phyloP scores from a whole-genome alignment of 2,329 filamentous ascomycete species.

The Ophiocordyceps polyrhachis-furcata region DNA sequence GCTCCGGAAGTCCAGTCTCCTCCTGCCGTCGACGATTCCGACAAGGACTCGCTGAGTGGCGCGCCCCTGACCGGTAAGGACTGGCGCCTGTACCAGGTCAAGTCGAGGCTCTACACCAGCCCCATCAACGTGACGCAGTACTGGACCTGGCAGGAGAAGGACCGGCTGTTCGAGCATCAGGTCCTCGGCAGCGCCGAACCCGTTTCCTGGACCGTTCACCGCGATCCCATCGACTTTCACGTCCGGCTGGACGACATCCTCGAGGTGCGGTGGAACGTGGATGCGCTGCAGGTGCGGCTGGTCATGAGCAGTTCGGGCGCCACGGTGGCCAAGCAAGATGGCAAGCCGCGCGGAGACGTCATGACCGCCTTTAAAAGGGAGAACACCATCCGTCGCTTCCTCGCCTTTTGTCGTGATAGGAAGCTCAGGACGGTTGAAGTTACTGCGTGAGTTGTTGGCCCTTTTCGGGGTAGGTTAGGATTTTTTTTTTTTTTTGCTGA shows the following conservation, averaged over 20 bases:
- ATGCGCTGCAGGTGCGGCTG: slow-evolving; percentile 23
- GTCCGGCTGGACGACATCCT: slow-evolving; percentile 26
- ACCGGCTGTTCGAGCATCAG: slow-evolving; percentile 31
- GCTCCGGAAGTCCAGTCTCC: background rate
- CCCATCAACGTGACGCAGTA: slow-evolving; percentile 32
- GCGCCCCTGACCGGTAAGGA: slow-evolving; percentile 26
- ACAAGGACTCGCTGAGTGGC: slow-evolving; percentile 29
- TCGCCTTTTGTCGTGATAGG: slow-evolving; percentile 26
- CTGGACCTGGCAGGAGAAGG: slow-evolving; percentile 29
- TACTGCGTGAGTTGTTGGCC: slow-evolving; percentile 18
- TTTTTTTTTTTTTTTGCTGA: background rate
- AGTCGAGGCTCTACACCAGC: slow-evolving; percentile 26
- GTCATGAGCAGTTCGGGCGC: slow-evolving; percentile 14
- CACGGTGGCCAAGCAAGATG: slow-evolving; percentile 10
- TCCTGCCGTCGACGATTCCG: slow-evolving; percentile 25
- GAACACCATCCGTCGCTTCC: slow-evolving; percentile 32
- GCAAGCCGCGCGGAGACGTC: slow-evolving; percentile 23
- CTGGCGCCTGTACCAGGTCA: slow-evolving; percentile 33
- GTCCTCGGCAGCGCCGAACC: slow-evolving; percentile 26
- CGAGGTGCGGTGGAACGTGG: slow-evolving; percentile 24
- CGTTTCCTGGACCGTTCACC: slow-evolving; percentile 29
- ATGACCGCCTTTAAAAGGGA: slow-evolving; percentile 33
- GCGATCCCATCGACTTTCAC: slow-evolving; percentile 31
- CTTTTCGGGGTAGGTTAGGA: background rate
- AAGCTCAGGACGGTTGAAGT: slow-evolving; percentile 21